Evolutionary conservation across 2,329 filamentous ascomycete genomes (phyloP).

Genomic region (Annulohypoxylon truncatum): DNA sequence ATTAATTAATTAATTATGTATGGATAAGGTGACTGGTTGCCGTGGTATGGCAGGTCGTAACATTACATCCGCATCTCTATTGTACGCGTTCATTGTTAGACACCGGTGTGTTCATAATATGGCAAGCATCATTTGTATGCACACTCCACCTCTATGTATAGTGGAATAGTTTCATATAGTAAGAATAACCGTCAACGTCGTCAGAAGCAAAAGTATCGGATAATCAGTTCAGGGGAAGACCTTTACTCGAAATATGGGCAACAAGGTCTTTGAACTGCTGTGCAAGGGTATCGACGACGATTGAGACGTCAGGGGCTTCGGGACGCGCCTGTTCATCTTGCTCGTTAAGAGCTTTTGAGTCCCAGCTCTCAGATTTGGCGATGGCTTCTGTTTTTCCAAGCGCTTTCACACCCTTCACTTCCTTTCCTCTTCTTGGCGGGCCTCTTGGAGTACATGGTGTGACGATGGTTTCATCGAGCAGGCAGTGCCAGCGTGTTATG

Average conservation of each 20-base stretch:
- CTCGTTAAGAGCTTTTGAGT: constrained; percentile 42
- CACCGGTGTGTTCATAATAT: no score
- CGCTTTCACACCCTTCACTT: constrained; percentile 59
- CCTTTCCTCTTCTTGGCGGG: constrained; percentile 63
- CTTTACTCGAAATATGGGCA: constrained; percentile 37
- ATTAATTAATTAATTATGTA: no score
- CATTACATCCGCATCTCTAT: no score
- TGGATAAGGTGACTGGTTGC: no score
- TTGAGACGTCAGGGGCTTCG: constrained; percentile 55
- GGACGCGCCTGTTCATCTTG: constrained; percentile 50
- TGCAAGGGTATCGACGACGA: constrained; percentile 41
- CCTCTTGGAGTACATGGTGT: constrained; percentile 69
- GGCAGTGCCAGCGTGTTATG: constrained; percentile 76
- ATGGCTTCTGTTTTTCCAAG: constrained; percentile 58
- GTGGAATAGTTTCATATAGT: neutral
- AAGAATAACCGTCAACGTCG: neutral
- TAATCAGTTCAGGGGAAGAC: constrained; percentile 7
- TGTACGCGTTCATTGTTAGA: no score
- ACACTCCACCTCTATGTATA: neutral
- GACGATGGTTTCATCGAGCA: constrained; percentile 76
- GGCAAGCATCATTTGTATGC: neutral
- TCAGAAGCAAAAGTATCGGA: neutral
- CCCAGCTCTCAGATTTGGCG: constrained; percentile 44
- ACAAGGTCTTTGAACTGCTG: constrained; percentile 41
- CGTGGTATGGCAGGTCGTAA: no score